Base-by-base conservation (phyloP, 345 rosid species). In the Clausena lansium region DNA sequence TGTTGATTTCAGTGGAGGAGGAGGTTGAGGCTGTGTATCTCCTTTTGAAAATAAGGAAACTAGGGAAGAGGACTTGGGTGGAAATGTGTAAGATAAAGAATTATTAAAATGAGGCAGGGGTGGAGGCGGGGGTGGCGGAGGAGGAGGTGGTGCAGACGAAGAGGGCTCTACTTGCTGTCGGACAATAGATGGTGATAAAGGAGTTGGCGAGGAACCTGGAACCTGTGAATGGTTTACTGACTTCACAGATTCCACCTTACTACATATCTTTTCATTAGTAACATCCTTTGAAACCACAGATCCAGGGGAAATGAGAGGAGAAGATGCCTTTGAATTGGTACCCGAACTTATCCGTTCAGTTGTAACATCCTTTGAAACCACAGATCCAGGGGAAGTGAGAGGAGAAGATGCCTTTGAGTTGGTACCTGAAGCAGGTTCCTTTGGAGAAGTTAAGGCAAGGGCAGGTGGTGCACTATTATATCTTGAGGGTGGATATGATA, bases 401-500 rank as follows among this genome's bases (percentile, higher is more conserved):
- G 77, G 85, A 74, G 81, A 80, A 63, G 87, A 67, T 59, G 47
- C 75, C 82, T 84, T 88, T 55, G 32, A 67, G 74, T 81, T 82
- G 61, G 85, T 69, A 78, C 73, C 79, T 27, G 73, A 78, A 60
- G 67, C 81, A 28, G 92, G 79, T 70, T 90, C 97, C 85, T 91
- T 89, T 81, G 97, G 83, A 59, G 63, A 77, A 70, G 76, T 78
- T 45, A 80, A 30, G 33, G 95, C 83, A 77, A 91, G 90, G 72
- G 87, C 83, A 77, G 98, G 91, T 17, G 96, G 95, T 63, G 95
- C 94, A 85, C 93, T 96, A 76, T 90, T 91, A 78, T 86, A 83
- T 83, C 93, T 86, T 73, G 97, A 87, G 11, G 94, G 97, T 4
- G 98, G 97, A 83, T 89, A 89, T 30, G 91, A 83, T 71, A 90